Evolutionary conservation across 805 yeast species (phyloP).

Genomic region (Suhomyces pyralidae): DNA sequence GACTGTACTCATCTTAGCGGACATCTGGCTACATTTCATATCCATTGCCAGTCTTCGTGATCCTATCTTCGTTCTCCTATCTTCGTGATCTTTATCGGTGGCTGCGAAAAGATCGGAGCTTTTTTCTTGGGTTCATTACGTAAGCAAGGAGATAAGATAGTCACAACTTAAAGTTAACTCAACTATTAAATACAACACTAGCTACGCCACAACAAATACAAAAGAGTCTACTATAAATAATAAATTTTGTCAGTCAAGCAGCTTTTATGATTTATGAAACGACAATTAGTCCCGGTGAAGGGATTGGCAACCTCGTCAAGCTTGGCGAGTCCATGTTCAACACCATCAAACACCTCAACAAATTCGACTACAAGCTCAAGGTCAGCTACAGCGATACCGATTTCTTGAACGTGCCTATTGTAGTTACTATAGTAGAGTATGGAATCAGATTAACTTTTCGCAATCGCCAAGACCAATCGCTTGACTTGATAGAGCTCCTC

Average conservation of each 20-base stretch:
- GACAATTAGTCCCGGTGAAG: conserved; percentile 31
- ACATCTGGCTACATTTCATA: background rate
- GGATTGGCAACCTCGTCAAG: conserved; percentile 27
- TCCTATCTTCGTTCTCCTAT: no score
- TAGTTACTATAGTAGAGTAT: conserved; percentile 24
- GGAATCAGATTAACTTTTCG: conserved; percentile 12
- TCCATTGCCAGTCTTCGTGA: background rate
- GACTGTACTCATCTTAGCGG: no score
- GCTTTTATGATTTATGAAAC: conserved; percentile 9
- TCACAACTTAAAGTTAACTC: background rate
- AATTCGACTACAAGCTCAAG: conserved; percentile 26
- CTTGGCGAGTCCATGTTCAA: conserved; percentile 30
- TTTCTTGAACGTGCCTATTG: conserved; percentile 31
- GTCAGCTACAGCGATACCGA: conserved; percentile 28
- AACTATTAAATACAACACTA: background rate
- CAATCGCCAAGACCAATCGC: conserved; percentile 8
- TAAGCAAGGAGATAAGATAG: background rate
- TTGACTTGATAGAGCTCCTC: conserved; percentile 11
- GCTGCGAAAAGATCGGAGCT: background rate
- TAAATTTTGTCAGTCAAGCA: no score
- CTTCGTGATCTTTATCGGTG: background rate
- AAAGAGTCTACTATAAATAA: background rate
- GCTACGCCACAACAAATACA: background rate
- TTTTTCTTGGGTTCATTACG: background rate
- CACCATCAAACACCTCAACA: conserved; percentile 22